A percentile compares a stretch with the other conserved stretches of the same genome.
Conservation (phyloP, 306 rosid genomes). For the Hippophae tibetana region DNA sequence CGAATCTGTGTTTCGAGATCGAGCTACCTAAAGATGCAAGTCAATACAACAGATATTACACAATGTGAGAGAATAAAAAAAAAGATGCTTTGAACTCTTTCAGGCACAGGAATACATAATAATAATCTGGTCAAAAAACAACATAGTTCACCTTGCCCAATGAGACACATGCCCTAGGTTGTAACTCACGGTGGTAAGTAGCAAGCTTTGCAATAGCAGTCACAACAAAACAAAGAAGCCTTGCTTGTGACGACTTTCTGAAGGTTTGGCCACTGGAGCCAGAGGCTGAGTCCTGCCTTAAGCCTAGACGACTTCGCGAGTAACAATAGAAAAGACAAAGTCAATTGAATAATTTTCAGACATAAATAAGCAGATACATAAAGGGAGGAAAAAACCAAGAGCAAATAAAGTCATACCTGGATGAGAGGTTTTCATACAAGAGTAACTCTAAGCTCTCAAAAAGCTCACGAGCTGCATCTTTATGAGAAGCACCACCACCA, state of each 20-base stretch:
- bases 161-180: slow-evolving; percentile 85
- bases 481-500: slow-evolving; percentile 88
- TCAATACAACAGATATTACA: background rate
- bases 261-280: slow-evolving; percentile 41
- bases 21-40: slow-evolving; percentile 57
- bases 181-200: slow-evolving; percentile 73
- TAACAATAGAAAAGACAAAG: slow-evolving; percentile 10
- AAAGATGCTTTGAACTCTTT: no score
- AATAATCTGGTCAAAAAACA: background rate
- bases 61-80: background rate
- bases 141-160: slow-evolving; percentile 68
- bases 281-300: slow-evolving; percentile 50
- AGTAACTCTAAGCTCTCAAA: slow-evolving; percentile 92
- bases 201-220: slow-evolving; percentile 98
- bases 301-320: slow-evolving; percentile 65
- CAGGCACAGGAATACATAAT: background rate
- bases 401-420: slow-evolving; percentile 41
- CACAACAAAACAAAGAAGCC: slow-evolving; percentile 88
- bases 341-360: slow-evolving; percentile 18
- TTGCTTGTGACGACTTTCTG: slow-evolving; percentile 70
- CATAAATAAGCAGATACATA: slow-evolving; percentile 4
- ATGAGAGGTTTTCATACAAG: slow-evolving; percentile 83
- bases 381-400: slow-evolving; percentile 6
- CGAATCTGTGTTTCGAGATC: slow-evolving; percentile 73
- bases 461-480: slow-evolving; percentile 96